Percentiles rank a stretch among this genome's conserved stretches.
phyloP scores from a whole-genome alignment of 768 basidiomycete genomes.

The Arthromyces matolae region DNA sequence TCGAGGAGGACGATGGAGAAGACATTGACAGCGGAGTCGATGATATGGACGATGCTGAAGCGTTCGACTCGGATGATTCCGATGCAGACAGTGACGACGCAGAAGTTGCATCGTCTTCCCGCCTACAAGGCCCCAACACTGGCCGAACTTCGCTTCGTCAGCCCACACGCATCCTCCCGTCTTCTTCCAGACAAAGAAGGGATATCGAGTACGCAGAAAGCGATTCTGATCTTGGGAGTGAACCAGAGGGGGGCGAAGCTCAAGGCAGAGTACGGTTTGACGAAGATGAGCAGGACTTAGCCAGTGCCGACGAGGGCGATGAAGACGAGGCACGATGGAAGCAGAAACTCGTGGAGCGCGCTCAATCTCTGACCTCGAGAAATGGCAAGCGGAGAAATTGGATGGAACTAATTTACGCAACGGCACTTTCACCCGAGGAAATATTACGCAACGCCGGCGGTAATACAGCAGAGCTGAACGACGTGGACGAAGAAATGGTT shows the following conservation, averaged over 20 bases:
- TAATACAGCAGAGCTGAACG: constrained; percentile 26
- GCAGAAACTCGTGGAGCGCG: constrained; percentile 47
- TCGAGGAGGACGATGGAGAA: constrained; percentile 25
- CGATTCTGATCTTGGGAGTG: constrained; percentile 67
- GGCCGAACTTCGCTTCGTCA: constrained; percentile 52
- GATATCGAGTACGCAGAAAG: constrained; percentile 71
- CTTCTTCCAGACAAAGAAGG: constrained; percentile 31
- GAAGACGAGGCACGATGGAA: constrained; percentile 64
- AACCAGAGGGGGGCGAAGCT: constrained; percentile 32
- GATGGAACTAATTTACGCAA: constrained; percentile 81
- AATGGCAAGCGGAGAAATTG: constrained; percentile 58
- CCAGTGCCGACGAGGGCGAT: constrained; percentile 44
- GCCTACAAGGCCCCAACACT: constrained; percentile 31
- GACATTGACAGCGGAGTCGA: constrained; percentile 13
- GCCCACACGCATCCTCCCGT: constrained; percentile 37
- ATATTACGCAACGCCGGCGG: constrained; percentile 45
- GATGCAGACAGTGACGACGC: not conserved
- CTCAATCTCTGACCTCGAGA: constrained; percentile 36
- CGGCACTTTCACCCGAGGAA: constrained; percentile 62
- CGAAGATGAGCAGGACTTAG: constrained; percentile 44
- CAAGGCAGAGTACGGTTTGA: constrained; percentile 27
- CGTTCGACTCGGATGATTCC: constrained; percentile 16
- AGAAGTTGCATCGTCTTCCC: not conserved
- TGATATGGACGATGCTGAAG: constrained; percentile 12
- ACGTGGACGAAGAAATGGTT: constrained; percentile 31